Percentiles rank a stretch among this genome's conserved stretches.
phyloP scores from a whole-genome alignment of 2,329 filamentous ascomycete species.

The Taxawa tesnikishii region DNA sequence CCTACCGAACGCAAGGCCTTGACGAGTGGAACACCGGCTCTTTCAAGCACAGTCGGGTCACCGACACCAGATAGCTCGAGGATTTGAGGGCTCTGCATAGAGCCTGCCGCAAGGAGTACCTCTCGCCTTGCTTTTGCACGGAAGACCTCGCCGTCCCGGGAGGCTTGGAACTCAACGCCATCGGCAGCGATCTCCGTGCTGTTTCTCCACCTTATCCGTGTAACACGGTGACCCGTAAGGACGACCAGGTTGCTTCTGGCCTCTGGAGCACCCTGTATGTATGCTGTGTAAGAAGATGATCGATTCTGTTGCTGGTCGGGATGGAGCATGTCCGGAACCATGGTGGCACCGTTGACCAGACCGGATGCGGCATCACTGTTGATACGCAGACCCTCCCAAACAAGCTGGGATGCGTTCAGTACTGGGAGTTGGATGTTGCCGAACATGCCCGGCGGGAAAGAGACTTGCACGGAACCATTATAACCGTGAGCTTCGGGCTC shows the following conservation, averaged over 20 bases:
- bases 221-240: conserved; percentile 15
- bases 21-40: conserved; percentile 7
- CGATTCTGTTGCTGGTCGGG: conserved; percentile 13
- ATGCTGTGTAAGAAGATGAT: conserved; percentile 15
- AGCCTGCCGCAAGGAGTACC: conserved; percentile 45
- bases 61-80: conserved; percentile 50
- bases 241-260: conserved; percentile 14
- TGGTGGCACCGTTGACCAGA: conserved; percentile 12
- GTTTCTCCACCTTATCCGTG: conserved; percentile 11
- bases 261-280: conserved; percentile 11
- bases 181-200: conserved; percentile 5
- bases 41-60: conserved; percentile 24
- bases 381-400: conserved; percentile 9
- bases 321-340: conserved; percentile 16
- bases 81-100: conserved; percentile 40
- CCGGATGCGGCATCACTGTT: conserved; percentile 14
- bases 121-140: conserved; percentile 26
- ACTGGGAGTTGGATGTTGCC: conserved; percentile 13
- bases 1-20: conserved; percentile 17
- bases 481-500: conserved; percentile 9
- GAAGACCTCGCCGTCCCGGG: conserved; percentile 2
- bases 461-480: conserved; percentile 12
- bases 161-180: conserved; percentile 12
- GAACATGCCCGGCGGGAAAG: conserved; percentile 13
- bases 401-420: conserved; percentile 11